A percentile compares a stretch with the other conserved stretches of the same genome.
These are phyloP conservation scores for Dendrobium huoshanense DNA, from an alignment of 106 monocot species.

Conservation along the genomic window DNA sequence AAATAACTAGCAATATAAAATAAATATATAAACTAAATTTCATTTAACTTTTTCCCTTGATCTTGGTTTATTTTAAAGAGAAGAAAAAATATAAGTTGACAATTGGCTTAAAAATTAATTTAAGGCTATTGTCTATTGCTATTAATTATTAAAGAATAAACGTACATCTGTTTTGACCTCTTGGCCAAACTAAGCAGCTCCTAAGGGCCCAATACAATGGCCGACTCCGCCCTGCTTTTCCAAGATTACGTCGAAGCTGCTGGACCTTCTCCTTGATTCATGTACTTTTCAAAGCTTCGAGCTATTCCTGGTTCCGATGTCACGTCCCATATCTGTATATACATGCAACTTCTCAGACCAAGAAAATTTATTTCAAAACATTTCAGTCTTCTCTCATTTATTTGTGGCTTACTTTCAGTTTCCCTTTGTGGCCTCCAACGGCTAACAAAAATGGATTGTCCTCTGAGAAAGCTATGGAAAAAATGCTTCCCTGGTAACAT, in stretches of 20 bases:
- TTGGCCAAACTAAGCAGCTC: background rate
- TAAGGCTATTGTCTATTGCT: too few relatives aligned
- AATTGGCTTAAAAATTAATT: too few relatives aligned
- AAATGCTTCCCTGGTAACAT: constrained; percentile 47
- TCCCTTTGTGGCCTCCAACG: constrained; percentile 61
- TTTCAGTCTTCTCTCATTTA: background rate
- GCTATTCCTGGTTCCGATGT: constrained; percentile 14
- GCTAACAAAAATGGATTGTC: constrained; percentile 59
- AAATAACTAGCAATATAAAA: too few relatives aligned
- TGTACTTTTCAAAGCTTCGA: constrained; percentile 10
- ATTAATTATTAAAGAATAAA: too few relatives aligned
- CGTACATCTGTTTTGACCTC: too few relatives aligned
- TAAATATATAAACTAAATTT: too few relatives aligned
- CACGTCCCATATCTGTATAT: constrained; percentile 24
- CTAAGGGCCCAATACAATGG: background rate
- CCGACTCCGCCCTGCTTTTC: background rate
- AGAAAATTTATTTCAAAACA: background rate
- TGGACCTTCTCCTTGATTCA: constrained; percentile 2
- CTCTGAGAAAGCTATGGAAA: constrained; percentile 59
- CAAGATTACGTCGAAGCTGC: background rate
- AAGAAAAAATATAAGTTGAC: too few relatives aligned
- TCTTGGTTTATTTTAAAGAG: too few relatives aligned
- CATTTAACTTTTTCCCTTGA: too few relatives aligned
- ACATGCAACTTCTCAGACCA: background rate
- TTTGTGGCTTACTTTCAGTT: constrained; percentile 25